These are phyloP conservation scores for Saccharomycodes ludwigii DNA, from an alignment of 805 yeast species.

Conservation along the genomic window DNA sequence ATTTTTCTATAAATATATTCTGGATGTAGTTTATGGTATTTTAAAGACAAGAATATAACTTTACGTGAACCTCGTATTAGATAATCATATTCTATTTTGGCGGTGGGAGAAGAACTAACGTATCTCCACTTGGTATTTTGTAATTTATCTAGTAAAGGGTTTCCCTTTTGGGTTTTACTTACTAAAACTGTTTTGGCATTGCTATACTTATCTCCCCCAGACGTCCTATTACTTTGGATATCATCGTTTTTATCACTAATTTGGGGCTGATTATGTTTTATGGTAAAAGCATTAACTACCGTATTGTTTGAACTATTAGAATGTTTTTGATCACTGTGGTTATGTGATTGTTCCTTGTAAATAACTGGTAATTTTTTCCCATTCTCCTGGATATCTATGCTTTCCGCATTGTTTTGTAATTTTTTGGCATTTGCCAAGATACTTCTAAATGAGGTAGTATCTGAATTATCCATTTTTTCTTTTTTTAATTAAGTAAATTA, in stretches of 20 bases:
- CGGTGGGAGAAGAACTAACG: conserved; percentile 22
- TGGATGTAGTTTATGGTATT: conserved; percentile 65
- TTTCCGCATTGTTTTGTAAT: conserved; percentile 33
- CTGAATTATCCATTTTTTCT: conserved; percentile 23
- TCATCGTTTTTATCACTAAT: background rate
- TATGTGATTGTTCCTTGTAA: conserved; percentile 2
- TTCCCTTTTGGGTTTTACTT: conserved; percentile 57
- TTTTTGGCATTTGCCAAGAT: conserved; percentile 58
- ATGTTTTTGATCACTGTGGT: conserved; percentile 1
- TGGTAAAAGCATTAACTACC: conserved; percentile 3
- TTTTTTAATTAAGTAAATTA: no score
- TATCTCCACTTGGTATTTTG: conserved; percentile 45
- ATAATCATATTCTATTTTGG: conserved; percentile 46
- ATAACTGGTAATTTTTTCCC: conserved; percentile 1
- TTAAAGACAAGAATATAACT: conserved; percentile 51
- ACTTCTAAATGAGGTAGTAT: conserved; percentile 57
- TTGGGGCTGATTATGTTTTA: background rate
- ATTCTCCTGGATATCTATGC: conserved; percentile 1
- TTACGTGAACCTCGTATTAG: conserved; percentile 39
- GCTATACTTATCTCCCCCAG: no score
- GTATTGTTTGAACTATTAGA: conserved; percentile 1
- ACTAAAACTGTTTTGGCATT: conserved; percentile 38
- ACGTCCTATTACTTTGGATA: no score
- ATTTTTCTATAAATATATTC: conserved; percentile 57
- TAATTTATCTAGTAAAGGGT: conserved; percentile 49